Evolutionary conservation across 2,329 filamentous ascomycete genomes (phyloP), one percentile per base, ranked within the genome.

Genomic region (Pseudogymnoascus sp.): DNA sequence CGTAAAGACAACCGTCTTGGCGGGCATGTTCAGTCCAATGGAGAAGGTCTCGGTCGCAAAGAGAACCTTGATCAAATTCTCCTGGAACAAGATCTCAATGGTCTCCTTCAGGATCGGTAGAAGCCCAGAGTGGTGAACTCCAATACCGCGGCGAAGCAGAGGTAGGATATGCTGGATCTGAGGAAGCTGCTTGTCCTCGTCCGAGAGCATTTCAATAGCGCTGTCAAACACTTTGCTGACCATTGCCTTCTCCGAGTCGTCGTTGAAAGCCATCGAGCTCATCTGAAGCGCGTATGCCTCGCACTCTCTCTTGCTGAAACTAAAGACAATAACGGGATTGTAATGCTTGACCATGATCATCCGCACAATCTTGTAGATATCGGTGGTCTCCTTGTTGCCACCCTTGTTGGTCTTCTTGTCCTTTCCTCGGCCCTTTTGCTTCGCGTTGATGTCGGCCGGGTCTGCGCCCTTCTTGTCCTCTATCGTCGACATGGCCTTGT

Each of bases 41-140:
- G 95, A 97, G 77, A 99, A 99, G 1, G 95, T 99, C 75, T 99
- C 96, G 0, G 95, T 99, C 0, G 95, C 95, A 66, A 99, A 97
- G 0, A 99, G 82, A 8, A 97, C 93, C 77, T 99, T 99, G 80
- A 99, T 96, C 44, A 99, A 79, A 61, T 93, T 93, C 77, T 99
- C 95, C 73, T 99, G 95, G 81, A 99, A 99, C 44, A 99, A 80
- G 75, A 99, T 99, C 79, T 99, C 95, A 68, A 99, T 97, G 0
- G 93, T 97, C 76, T 99, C 95, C 77, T 99, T 99, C 64, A 99
- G 79, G 69, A 99, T 97, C 0, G 95, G 95, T 61, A 99, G 81
- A 50, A 99, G 81, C 65, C 95, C 95, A 35, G 93, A 97, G 76
- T 99, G 95, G 82, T 99, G 95, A 67, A 99, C 91, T 72, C 95